Base-by-base conservation (phyloP, 2,329 filamentous ascomycete genomes). In the Xylaria arbuscula region DNA sequence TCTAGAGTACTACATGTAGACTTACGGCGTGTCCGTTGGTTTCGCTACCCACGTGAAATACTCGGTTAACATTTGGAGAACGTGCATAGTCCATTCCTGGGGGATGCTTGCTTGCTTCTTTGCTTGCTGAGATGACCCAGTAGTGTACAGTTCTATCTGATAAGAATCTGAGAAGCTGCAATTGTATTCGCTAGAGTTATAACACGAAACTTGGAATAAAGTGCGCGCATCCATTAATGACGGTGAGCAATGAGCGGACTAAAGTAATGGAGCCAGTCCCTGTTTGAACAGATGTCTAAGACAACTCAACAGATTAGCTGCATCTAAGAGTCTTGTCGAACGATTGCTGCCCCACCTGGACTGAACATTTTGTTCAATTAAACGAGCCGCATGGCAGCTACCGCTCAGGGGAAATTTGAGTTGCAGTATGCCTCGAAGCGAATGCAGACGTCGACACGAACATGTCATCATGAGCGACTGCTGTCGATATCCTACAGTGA, bases 31-130 rank as follows among this genome's bases (percentile, higher is more conserved):
- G 45, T 59, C 51, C 54, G 60, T 42, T 61, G 48, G 59, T 51
- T 61, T 70, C 53, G 36, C 56, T 56, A 53, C 15, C 68, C 67
- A 70, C 64, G 68, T 70, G 68, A 70, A 70, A 56, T 51, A 6
- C 53, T 61, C 38, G 45, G 19, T 62, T 62, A 58, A 50, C 47
- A 62, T 51, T 68, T 70, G 64, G 68, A 67, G 68, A 70, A 70
- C 10, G 2, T 64, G 68, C 68, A 70, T 67, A 62, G 17, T 62
- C 53, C 61, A 68, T 50, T 36, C 28, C 55, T 57, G 36, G 40
- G 58, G 38, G 11, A 32, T 47, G 51, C 38, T 54, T 34, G 22
- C 38, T 58, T 32, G 40, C 28, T 28, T 5, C 5, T 28, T 54
- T 34, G 28, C 38, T 28, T 42, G 54, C 63, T 56, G 24, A 54